These are phyloP conservation scores for Russula dissimulans DNA, from an alignment of 768 basidiomycete species.

Conservation along the genomic window DNA sequence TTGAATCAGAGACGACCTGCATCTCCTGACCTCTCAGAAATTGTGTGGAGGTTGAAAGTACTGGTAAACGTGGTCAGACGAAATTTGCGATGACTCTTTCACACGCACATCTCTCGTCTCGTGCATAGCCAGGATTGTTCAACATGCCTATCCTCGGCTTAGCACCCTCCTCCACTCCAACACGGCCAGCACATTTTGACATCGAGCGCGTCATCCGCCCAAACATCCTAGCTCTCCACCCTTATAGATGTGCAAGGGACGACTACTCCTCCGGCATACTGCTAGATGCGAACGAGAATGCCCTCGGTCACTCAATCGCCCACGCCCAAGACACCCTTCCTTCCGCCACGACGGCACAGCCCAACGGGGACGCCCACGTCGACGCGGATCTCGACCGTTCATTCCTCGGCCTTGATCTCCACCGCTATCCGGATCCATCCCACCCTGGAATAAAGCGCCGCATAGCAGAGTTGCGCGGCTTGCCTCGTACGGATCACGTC, in stretches of 20 bases:
- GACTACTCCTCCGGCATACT: slow-evolving; percentile 90
- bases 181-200: slow-evolving; percentile 71
- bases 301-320: slow-evolving; percentile 74
- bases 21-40: no score
- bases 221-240: slow-evolving; percentile 85
- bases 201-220: slow-evolving; percentile 82
- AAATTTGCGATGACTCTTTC: slow-evolving; percentile 1
- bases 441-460: slow-evolving; percentile 69
- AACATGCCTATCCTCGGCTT: slow-evolving; percentile 61
- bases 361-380: slow-evolving; percentile 20
- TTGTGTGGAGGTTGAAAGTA: no score
- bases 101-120: not conserved
- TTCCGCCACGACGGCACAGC: slow-evolving; percentile 18
- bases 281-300: slow-evolving; percentile 96
- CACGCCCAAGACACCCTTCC: not conserved
- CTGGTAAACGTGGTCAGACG: not conserved
- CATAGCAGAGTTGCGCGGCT: slow-evolving; percentile 61
- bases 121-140: not conserved
- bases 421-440: slow-evolving; percentile 92
- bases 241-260: slow-evolving; percentile 93
- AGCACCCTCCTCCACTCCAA: slow-evolving; percentile 31
- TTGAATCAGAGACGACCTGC: no score
- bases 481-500: slow-evolving; percentile 53
- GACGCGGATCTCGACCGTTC: slow-evolving; percentile 26
- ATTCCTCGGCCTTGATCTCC: slow-evolving; percentile 46